Percentiles rank a stretch among this genome's conserved stretches.
Evolutionary conservation across 345 rosid genomes (phyloP).

Genomic region (Pugionium cornutum): DNA sequence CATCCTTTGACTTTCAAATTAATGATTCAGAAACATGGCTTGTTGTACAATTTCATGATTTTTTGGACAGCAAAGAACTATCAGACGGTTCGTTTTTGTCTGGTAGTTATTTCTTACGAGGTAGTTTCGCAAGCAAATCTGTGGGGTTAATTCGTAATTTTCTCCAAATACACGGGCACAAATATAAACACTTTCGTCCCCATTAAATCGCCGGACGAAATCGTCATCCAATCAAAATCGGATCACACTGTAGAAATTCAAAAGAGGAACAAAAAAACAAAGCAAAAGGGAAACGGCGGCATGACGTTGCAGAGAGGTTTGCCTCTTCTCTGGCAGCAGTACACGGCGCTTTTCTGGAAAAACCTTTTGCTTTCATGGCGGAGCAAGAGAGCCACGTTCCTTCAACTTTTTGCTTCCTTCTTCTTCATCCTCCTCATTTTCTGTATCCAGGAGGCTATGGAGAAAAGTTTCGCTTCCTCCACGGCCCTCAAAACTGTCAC

Average conservation of each 20-base stretch:
- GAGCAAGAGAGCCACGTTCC: conserved; percentile 67
- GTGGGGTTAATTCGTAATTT: conserved; percentile 20
- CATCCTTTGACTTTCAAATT: conserved; percentile 24
- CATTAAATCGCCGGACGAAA: not conserved
- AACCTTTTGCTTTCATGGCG: conserved; percentile 81
- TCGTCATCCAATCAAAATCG: conserved; percentile 10
- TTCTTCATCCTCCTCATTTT: conserved; percentile 81
- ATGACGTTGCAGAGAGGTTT: conserved; percentile 52
- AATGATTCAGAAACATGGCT: conserved; percentile 21
- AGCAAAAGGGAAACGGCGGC: not conserved
- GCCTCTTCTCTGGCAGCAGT: conserved; percentile 61
- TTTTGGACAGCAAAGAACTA: too few relatives aligned
- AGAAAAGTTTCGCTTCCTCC: conserved; percentile 40
- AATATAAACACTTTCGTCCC: not conserved
- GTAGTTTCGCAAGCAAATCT: conserved; percentile 18
- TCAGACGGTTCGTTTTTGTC: not conserved
- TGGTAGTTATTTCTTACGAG: not conserved
- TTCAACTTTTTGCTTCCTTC: conserved; percentile 83
- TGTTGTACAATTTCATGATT: conserved; percentile 7
- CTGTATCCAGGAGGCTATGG: conserved; percentile 53
- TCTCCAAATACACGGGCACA: not conserved
- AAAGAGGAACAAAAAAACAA: not conserved
- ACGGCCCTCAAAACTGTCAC: conserved; percentile 38
- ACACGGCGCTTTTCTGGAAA: conserved; percentile 60
- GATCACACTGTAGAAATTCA: conserved; percentile 27